phyloP scores from a whole-genome alignment of 2,329 filamentous ascomycete species.

The Helminthosporium solani region DNA sequence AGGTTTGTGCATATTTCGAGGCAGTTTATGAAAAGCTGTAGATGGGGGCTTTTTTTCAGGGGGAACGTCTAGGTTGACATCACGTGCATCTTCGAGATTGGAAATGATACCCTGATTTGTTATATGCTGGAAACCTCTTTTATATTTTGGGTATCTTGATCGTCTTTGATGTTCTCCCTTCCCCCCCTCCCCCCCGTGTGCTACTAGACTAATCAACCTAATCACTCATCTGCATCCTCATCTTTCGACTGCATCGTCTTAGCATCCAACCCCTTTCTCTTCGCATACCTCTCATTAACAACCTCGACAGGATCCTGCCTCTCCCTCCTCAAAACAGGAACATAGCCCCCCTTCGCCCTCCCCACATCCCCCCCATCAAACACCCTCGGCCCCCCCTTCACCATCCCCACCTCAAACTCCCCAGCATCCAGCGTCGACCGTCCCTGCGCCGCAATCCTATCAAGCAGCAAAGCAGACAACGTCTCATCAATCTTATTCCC shows the following conservation, averaged over 20 bases:
- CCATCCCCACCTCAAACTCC: conserved; percentile 18
- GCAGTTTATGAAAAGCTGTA: too few relatives aligned
- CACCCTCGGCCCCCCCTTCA: conserved; percentile 50
- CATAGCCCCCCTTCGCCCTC: conserved; percentile 58
- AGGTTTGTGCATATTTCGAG: too few relatives aligned
- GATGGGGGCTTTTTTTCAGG: background rate
- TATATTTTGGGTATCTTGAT: background rate
- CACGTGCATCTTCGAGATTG: background rate
- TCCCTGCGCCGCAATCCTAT: conserved; percentile 54
- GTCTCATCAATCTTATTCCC: conserved; percentile 87
- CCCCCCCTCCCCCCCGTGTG: too few relatives aligned
- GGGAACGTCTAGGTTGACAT: background rate
- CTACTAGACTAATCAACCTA: background rate
- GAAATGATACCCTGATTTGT: background rate
- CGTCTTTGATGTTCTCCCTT: too few relatives aligned
- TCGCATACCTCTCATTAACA: conserved; percentile 62
- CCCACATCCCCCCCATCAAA: conserved; percentile 60
- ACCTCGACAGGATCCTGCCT: conserved; percentile 60
- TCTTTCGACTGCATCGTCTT: conserved; percentile 14
- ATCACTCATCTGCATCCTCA: conserved; percentile 37
- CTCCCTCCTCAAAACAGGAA: conserved; percentile 56
- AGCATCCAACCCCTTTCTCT: conserved; percentile 49
- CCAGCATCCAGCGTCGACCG: conserved; percentile 24
- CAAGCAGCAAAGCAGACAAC: conserved; percentile 71
- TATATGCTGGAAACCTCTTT: background rate